Percentiles rank a stretch among this genome's conserved stretches.
These are phyloP conservation scores for Mediolabrus comicus DNA, from an alignment of 108 stramenopile genomes.

Conservation along the genomic window DNA sequence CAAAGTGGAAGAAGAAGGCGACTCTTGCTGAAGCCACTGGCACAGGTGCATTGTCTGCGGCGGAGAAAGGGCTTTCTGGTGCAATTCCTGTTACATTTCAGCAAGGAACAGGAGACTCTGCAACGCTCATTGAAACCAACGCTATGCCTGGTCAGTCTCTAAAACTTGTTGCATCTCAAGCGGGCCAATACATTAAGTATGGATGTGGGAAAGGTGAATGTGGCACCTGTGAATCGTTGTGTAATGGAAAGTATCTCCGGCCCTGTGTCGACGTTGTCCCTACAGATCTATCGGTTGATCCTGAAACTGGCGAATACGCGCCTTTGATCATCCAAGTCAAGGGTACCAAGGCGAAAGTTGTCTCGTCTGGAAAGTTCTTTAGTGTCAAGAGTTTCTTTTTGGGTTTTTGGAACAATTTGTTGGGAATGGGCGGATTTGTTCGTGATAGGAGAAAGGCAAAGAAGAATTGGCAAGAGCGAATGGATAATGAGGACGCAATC, in stretches of 20 bases:
- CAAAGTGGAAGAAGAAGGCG: constrained; percentile 86
- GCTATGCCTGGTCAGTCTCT: constrained; percentile 77
- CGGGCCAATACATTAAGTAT: constrained; percentile 89
- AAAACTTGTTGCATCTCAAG: constrained; percentile 81
- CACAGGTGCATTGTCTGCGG: constrained; percentile 31
- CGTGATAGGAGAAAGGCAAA: constrained; percentile 59
- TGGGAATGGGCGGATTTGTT: constrained; percentile 88
- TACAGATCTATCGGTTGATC: constrained; percentile 28
- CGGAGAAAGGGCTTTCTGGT: constrained; percentile 70
- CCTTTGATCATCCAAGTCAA: constrained; percentile 59
- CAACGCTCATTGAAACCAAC: constrained; percentile 46
- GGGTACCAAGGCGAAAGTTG: constrained; percentile 58
- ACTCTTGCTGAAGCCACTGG: constrained; percentile 63
- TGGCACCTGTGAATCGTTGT: constrained; percentile 83
- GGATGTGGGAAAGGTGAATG: constrained; percentile 94
- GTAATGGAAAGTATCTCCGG: constrained; percentile 83
- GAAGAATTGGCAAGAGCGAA: constrained; percentile 76
- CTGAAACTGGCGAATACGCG: constrained; percentile 39
- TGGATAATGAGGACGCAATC: constrained; percentile 68
- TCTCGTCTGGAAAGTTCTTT: constrained; percentile 71
- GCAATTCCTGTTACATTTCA: constrained; percentile 76
- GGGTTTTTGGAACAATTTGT: constrained; percentile 84
- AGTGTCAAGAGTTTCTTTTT: constrained; percentile 68
- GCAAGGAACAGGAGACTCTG: constrained; percentile 64
- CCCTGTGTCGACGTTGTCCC: constrained; percentile 75